Evolutionary conservation across 2,329 filamentous ascomycete species (phyloP), one percentile per base, ranked within the genome.

Genomic region (Whalleya microplaca): DNA sequence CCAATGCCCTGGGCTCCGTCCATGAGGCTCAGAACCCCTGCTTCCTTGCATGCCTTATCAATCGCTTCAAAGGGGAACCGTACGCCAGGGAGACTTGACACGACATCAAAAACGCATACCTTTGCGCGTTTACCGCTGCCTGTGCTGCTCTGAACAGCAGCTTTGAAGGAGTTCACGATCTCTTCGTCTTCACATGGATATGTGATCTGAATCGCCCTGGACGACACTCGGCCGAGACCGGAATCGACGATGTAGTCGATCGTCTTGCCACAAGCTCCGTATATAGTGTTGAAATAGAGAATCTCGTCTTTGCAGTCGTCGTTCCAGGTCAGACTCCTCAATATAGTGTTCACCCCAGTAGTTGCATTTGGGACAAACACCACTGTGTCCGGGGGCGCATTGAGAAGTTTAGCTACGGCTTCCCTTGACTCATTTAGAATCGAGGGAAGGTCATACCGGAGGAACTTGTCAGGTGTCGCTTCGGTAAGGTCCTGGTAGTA

Each of bases 1-100:
- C 94, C 94, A 21, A 96, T 76, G 1, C 89, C 88, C 73, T 98
- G 94, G 0, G 94, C 94, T 16, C 85, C 93, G 70, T 98, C 94
- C 40, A 97, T 78, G 19, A 91, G 77, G 65, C 88, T 92, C 51
- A 94, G 69, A 2, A 97, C 76, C 0, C 83, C 84, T 21, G 87
- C 77, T 54, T 87, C 82, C 44, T 80, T 82, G 71, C 92, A 96
- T 0, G 83, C 79, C 7, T 73, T 71, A 1, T 83, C 80, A 54
- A 96, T 74, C 1, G 72, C 74, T 70, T 93, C 86, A 73, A 90
- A 96, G 0, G 94, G 94, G 65, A 96, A 85, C 2, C 87, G 77
- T 0, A 96, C 81, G 0, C 91, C 93, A 0, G 94, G 94, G 20
- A 89, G 78, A 23, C 89, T 92, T 8, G 88, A 87, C 7, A 97